A percentile compares a stretch with the other conserved stretches of the same genome.
Conservation (phyloP, 768 basidiomycete genomes). For the Amanita pseudoporphyria region DNA sequence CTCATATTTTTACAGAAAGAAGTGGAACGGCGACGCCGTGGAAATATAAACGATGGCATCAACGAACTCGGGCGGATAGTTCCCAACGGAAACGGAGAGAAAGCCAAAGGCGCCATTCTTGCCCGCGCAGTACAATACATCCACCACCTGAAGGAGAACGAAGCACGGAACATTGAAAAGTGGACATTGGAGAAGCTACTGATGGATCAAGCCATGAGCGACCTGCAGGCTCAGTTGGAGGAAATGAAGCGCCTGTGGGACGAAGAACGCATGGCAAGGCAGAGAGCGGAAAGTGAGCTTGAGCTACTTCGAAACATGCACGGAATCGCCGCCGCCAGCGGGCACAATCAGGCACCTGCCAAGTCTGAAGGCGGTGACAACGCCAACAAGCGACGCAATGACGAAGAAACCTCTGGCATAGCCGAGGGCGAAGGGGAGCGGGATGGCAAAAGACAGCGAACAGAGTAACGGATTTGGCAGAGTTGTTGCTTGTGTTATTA, state of each 20-base stretch:
- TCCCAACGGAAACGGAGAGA: conserved; percentile 80
- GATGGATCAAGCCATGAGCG: conserved; percentile 90
- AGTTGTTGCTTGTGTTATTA: conserved; percentile 7
- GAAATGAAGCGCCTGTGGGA: conserved; percentile 78
- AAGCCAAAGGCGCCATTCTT: conserved; percentile 85
- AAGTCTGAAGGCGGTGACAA: neutral
- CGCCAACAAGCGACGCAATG: conserved; percentile 26
- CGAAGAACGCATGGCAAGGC: conserved; percentile 54
- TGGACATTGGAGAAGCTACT: conserved; percentile 90
- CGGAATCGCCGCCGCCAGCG: conserved; percentile 9
- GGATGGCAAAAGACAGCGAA: conserved; percentile 32
- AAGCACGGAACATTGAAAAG: conserved; percentile 84
- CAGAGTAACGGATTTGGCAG: conserved; percentile 20
- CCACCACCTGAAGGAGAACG: conserved; percentile 83
- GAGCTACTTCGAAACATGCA: conserved; percentile 37
- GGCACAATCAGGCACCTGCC: too few species aligned
- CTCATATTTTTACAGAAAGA: conserved; percentile 66
- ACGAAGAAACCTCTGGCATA: conserved; percentile 28
- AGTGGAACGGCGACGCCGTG: conserved; percentile 89
- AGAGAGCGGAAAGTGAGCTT: conserved; percentile 57
- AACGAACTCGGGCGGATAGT: conserved; percentile 84
- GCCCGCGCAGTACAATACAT: conserved; percentile 87
- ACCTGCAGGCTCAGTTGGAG: conserved; percentile 74
- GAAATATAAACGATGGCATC: conserved; percentile 96
- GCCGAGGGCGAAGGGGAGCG: conserved; percentile 17